A percentile compares a stretch with the other conserved stretches of the same genome.
Evolutionary conservation across 2,329 filamentous ascomycete species (phyloP).

Genomic region (Tolypocladium sp.): DNA sequence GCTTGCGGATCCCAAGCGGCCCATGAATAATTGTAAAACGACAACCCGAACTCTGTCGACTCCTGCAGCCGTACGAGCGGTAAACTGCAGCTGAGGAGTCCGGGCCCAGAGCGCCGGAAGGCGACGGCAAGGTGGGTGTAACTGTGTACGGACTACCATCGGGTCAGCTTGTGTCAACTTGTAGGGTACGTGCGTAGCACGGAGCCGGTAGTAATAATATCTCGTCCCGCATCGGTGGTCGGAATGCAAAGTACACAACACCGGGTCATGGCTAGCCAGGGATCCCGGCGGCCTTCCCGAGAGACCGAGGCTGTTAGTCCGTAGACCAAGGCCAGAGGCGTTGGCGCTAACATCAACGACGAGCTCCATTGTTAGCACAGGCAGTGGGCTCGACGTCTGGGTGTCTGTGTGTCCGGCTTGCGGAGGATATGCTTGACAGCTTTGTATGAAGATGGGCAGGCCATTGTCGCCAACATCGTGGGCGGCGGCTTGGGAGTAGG

Average conservation of each 20-base stretch:
- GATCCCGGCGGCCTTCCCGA: conserved; percentile 1
- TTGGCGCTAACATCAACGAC: not conserved
- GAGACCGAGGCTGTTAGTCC: not conserved
- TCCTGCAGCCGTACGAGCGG: not conserved
- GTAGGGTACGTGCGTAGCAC: not conserved
- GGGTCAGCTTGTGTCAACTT: not conserved
- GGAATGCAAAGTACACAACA: not conserved
- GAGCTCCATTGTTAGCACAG: too few species aligned
- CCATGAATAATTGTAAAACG: not conserved
- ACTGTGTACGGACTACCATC: too few species aligned
- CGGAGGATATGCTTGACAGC: too few species aligned
- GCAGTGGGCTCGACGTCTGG: not conserved
- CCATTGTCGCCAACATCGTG: too few species aligned
- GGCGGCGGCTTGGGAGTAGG: too few species aligned
- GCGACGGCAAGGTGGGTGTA: not conserved
- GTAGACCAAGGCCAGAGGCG: not conserved
- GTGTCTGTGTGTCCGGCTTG: not conserved
- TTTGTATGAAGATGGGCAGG: too few species aligned
- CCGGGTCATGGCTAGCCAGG: not conserved
- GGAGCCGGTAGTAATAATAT: not conserved
- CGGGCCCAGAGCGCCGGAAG: not conserved
- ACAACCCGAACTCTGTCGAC: not conserved
- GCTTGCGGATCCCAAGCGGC: not conserved
- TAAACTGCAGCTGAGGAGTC: not conserved
- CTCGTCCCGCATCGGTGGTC: too few species aligned